A percentile compares a stretch with the other conserved stretches of the same genome.
Evolutionary conservation across 2,329 filamentous ascomycete species (phyloP).

Genomic region (Daldinia eschscholtzii): DNA sequence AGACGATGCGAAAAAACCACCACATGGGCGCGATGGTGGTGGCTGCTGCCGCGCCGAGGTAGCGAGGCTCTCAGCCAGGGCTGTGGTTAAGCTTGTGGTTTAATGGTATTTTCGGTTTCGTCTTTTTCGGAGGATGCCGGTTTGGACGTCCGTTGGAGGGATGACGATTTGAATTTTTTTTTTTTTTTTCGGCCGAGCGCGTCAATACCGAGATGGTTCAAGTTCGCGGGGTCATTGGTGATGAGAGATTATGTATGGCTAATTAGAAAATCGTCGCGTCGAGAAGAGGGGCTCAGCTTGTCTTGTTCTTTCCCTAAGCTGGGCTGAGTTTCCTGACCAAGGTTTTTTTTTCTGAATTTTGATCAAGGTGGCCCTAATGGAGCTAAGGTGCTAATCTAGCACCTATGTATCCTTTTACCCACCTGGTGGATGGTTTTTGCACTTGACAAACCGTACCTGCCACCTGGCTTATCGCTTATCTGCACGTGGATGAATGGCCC

Average conservation of each 20-base stretch:
- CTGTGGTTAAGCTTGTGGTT: slow-evolving; percentile 26
- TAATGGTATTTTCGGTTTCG: not conserved
- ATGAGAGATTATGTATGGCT: slow-evolving; percentile 20
- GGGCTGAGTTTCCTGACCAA: slow-evolving; percentile 16
- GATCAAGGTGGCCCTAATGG: slow-evolving; percentile 41
- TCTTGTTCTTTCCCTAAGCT: slow-evolving; percentile 26
- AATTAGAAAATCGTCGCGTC: slow-evolving; percentile 37
- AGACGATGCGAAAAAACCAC: slow-evolving; percentile 81
- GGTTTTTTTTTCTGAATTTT: slow-evolving; percentile 32
- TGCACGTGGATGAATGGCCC: slow-evolving; percentile 35
- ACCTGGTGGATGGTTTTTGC: not conserved
- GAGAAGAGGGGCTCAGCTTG: slow-evolving; percentile 33
- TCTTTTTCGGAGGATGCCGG: slow-evolving; percentile 20
- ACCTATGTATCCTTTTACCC: not conserved
- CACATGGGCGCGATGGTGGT: slow-evolving; percentile 75
- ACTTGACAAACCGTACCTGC: slow-evolving; percentile 33
- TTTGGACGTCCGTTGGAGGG: not conserved
- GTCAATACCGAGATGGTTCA: slow-evolving; percentile 26
- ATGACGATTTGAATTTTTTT: slow-evolving; percentile 1
- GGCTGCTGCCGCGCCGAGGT: slow-evolving; percentile 53
- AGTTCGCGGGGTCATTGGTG: slow-evolving; percentile 19
- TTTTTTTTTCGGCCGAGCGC: slow-evolving; percentile 11
- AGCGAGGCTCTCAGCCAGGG: slow-evolving; percentile 53
- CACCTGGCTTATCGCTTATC: slow-evolving; percentile 49
- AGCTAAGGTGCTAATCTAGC: slow-evolving; percentile 4